Evolutionary conservation across 2,329 filamentous ascomycete genomes (phyloP).

Genomic region (Colletotrichum eremochloae): DNA sequence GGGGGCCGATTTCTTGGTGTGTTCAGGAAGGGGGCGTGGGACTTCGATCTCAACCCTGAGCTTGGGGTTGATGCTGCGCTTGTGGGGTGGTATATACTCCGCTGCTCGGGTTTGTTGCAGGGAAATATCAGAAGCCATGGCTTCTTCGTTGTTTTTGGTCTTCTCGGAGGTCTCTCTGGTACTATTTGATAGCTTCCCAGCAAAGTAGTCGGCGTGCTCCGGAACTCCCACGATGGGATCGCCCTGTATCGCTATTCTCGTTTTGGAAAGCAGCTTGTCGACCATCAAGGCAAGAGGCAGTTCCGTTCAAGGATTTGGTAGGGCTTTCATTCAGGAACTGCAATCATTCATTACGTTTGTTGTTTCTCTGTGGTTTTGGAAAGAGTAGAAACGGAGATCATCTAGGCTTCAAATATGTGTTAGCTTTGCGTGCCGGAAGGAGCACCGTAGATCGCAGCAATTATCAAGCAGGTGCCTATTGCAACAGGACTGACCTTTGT

Average conservation of each 20-base stretch:
- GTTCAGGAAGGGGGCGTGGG: background rate
- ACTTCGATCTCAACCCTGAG: background rate
- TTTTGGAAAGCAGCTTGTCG: background rate
- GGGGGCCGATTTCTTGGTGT: background rate
- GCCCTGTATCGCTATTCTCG: background rate
- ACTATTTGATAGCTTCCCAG: background rate
- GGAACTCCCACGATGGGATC: too few relatives aligned
- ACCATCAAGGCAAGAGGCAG: background rate
- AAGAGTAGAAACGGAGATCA: background rate
- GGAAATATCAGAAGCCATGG: background rate
- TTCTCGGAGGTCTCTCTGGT: background rate
- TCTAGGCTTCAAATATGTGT: background rate
- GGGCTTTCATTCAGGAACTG: slow-evolving; percentile 5
- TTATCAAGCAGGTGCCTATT: background rate
- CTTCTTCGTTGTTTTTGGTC: background rate
- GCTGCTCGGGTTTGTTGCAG: background rate
- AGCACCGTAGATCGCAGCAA: too few relatives aligned
- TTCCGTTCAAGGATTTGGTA: background rate
- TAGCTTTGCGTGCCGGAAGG: background rate
- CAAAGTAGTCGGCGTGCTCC: background rate
- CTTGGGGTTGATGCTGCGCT: slow-evolving; percentile 1
- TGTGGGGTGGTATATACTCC: slow-evolving; percentile 15
- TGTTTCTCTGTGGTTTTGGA: background rate
- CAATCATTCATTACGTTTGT: background rate
- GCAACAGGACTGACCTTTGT: background rate